A percentile compares a stretch with the other conserved stretches of the same genome.
Conservation (phyloP, 495 filamentous ascomycete species). For the Chaetomidium leptoderma region DNA sequence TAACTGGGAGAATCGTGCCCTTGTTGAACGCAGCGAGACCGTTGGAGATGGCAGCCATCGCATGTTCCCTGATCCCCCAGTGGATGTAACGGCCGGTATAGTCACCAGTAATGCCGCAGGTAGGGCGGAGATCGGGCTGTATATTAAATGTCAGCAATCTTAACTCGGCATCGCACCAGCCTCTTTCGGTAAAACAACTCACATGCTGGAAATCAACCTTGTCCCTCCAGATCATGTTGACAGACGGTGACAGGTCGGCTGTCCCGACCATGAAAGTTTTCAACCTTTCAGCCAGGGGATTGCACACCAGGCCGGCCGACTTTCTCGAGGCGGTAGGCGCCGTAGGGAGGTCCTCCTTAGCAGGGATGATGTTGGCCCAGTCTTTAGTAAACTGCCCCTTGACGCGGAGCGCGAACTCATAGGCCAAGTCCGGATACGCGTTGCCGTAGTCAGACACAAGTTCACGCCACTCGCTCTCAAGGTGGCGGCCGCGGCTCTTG, state of each 20-base stretch:
- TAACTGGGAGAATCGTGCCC: slow-evolving; percentile 50
- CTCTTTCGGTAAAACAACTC: neutral
- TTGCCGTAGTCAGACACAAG: slow-evolving; percentile 40
- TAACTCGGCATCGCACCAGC: no score
- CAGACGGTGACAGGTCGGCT: slow-evolving; percentile 55
- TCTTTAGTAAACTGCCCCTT: slow-evolving; percentile 38
- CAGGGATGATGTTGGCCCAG: slow-evolving; percentile 34
- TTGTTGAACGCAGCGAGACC: slow-evolving; percentile 50
- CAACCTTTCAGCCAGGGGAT: slow-evolving; percentile 28
- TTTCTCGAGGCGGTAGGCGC: neutral
- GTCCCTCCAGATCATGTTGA: slow-evolving; percentile 54
- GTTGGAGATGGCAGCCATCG: slow-evolving; percentile 51
- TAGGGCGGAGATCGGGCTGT: slow-evolving; percentile 30
- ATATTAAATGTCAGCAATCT: neutral
- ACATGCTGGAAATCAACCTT: slow-evolving; percentile 19
- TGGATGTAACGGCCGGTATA: slow-evolving; percentile 53
- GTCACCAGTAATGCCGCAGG: slow-evolving; percentile 45
- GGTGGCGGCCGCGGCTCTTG: slow-evolving; percentile 36
- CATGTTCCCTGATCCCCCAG: slow-evolving; percentile 53
- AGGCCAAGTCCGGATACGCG: slow-evolving; percentile 44
- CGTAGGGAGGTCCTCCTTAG: slow-evolving; percentile 40
- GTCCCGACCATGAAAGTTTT: slow-evolving; percentile 55
- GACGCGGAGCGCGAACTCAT: slow-evolving; percentile 45
- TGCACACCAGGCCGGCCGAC: slow-evolving; percentile 5
- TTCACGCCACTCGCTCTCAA: slow-evolving; percentile 45